A percentile compares a stretch with the other conserved stretches of the same genome.
Evolutionary conservation across 805 yeast species (phyloP).

Genomic region (Starmera caribaea): DNA sequence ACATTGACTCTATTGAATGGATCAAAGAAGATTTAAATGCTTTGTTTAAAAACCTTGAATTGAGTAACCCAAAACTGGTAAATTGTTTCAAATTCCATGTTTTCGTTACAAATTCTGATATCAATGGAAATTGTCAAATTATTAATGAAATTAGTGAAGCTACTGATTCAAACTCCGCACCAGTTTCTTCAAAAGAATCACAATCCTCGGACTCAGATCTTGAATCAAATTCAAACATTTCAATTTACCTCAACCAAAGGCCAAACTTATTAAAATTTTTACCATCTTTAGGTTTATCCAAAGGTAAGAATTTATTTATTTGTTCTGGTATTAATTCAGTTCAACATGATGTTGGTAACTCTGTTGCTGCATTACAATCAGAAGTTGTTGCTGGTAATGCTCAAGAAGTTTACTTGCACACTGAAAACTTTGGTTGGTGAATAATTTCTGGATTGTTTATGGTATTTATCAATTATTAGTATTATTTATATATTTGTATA

Average conservation of each 20-base stretch:
- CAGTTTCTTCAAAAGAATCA: neutral
- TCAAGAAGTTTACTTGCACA: constrained; percentile 39
- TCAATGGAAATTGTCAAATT: constrained; percentile 1
- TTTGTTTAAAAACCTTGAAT: neutral
- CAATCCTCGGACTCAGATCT: constrained; percentile 1
- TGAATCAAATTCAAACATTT: neutral
- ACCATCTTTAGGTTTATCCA: neutral
- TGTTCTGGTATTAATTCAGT: constrained; percentile 36
- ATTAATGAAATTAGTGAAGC: neutral
- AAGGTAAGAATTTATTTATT: constrained; percentile 29
- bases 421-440: constrained; percentile 41
- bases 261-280: constrained; percentile 8
- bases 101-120: constrained; percentile 20
- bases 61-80: neutral
- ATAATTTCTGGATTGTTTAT: no score
- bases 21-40: constrained; percentile 24
- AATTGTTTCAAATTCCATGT: constrained; percentile 13
- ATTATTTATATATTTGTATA: no score
- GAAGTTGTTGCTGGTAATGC: constrained; percentile 18
- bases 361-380: constrained; percentile 32
- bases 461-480: no score
- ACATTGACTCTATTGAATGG: constrained; percentile 29
- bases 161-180: no score
- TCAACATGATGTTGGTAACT: constrained; percentile 28
- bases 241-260: constrained; percentile 6